These are phyloP conservation scores for Holtermannia corniformis DNA, from an alignment of 768 basidiomycete species.

Conservation along the genomic window DNA sequence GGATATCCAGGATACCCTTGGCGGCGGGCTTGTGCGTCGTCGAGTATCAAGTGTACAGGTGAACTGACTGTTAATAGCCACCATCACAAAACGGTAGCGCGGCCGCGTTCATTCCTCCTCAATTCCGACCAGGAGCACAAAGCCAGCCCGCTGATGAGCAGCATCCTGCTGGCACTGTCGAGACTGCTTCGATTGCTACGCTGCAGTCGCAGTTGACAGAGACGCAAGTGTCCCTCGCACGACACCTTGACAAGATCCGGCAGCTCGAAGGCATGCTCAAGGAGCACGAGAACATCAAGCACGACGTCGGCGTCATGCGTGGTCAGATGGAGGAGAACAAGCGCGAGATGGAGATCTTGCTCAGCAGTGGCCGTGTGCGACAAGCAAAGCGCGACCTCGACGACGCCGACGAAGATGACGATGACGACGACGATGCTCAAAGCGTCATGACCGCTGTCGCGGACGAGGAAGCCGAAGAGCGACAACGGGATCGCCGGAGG, in stretches of 20 bases:
- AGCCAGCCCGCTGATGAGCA: constrained; percentile 16
- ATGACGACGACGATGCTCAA: constrained; percentile 60
- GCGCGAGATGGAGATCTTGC: constrained; percentile 46
- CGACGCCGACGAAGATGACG: constrained; percentile 42
- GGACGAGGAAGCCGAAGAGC: constrained; percentile 31
- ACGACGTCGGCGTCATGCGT: constrained; percentile 62
- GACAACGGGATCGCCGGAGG: constrained; percentile 30
- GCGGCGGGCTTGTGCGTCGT: constrained; percentile 62
- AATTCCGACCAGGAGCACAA: constrained; percentile 19
- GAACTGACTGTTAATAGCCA: constrained; percentile 27
- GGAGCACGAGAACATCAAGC: constrained; percentile 75
- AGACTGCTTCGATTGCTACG: constrained; percentile 48
- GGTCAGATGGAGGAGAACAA: constrained; percentile 55
- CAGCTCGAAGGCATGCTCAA: constrained; percentile 62
- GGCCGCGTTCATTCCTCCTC: constrained; percentile 32
- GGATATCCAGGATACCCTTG: constrained; percentile 86
- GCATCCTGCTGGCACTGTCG: constrained; percentile 25
- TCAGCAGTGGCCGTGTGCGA: constrained; percentile 22
- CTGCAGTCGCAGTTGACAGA: constrained; percentile 75
- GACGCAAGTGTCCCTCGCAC: constrained; percentile 66
- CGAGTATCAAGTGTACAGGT: neutral
- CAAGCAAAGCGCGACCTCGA: constrained; percentile 1
- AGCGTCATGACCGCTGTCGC: constrained; percentile 61
- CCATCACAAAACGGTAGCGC: constrained; percentile 39
- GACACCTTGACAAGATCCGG: constrained; percentile 71